phyloP scores from a whole-genome alignment of 2,329 filamentous ascomycete species.

The Cladorrhinum sp. region DNA sequence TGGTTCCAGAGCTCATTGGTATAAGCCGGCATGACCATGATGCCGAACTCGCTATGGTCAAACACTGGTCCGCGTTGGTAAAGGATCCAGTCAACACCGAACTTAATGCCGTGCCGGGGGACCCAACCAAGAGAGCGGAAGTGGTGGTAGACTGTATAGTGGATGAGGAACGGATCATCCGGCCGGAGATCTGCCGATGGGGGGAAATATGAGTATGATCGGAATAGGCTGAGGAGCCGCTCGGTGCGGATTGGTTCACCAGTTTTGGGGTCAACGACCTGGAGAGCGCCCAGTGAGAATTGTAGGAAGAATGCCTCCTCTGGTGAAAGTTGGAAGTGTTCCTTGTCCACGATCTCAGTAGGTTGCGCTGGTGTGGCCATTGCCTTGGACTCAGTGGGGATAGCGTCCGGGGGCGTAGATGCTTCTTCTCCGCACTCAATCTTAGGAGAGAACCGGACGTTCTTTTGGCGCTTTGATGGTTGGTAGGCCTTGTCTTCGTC shows the following conservation, averaged over 20 bases:
- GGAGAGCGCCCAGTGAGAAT: constrained; percentile 74
- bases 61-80: constrained; percentile 93
- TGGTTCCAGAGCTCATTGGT: constrained; percentile 68
- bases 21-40: constrained; percentile 82
- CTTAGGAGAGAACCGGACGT: constrained; percentile 66
- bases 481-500: constrained; percentile 4
- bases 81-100: constrained; percentile 90
- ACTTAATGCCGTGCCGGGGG: constrained; percentile 87
- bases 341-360: constrained; percentile 49
- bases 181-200: constrained; percentile 55
- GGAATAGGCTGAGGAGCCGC: constrained; percentile 64
- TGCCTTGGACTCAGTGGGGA: not conserved
- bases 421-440: constrained; percentile 48
- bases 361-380: not conserved
- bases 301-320: constrained; percentile 90
- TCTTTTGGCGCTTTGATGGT: constrained; percentile 52
- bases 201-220: constrained; percentile 68
- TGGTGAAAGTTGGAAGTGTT: constrained; percentile 86
- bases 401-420: not conserved
- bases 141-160: constrained; percentile 91
- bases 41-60: constrained; percentile 88
- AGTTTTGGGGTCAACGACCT: constrained; percentile 53
- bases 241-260: constrained; percentile 46
- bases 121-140: constrained; percentile 96
- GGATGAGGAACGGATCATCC: constrained; percentile 80